Evolutionary conservation across 352 stramenopile genomes (phyloP), one percentile per base, ranked within the genome.

Genomic region (Aphanomyces euteiches): DNA sequence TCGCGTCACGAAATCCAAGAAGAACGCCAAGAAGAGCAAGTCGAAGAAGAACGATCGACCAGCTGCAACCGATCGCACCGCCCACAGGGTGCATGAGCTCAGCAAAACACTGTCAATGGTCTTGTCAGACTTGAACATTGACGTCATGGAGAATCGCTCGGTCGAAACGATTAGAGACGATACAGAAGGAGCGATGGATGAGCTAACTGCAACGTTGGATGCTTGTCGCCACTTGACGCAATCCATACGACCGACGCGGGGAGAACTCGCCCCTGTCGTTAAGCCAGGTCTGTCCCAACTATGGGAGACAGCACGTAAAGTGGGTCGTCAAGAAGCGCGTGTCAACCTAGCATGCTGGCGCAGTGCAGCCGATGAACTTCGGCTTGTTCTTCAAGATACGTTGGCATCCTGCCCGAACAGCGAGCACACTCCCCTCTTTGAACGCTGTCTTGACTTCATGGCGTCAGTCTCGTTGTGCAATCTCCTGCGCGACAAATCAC

Each of bases 361-460:
- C 1, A 61, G 15, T 40, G 54, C 54, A 28, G 54, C 54, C 5
- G 54, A 10, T 12, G 54, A 61, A 7, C 19, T 61, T 28, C 54
- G 54, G 28, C 12, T n/a, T 1, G 5, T 45, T 19, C 37, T 61
- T 2, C 54, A 61, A 61, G 28, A 40, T 13, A 37, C 54, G 19
- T 37, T 61, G 19, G 17, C 21, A 19, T 2, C 54, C 2, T 13
- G 10, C 19, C 19, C 7, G 17, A 61, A 37, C 28, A 13, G 54
- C 34, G 54, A 41, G 7, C 54, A 61, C 54, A 19, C 7, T 12
- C 10, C 28, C 19, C 37, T 61, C 17, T 19, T 70, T 13, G 43
- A 70, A 17, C 47, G 19, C 5, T 70, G 64, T 41, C 64, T 70
- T 15, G 64, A 70, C 48, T 70, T 70, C 19, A 38, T 56, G 39